phyloP scores from a whole-genome alignment of 257 asterid species.

The Nyctanthes arbortristis region DNA sequence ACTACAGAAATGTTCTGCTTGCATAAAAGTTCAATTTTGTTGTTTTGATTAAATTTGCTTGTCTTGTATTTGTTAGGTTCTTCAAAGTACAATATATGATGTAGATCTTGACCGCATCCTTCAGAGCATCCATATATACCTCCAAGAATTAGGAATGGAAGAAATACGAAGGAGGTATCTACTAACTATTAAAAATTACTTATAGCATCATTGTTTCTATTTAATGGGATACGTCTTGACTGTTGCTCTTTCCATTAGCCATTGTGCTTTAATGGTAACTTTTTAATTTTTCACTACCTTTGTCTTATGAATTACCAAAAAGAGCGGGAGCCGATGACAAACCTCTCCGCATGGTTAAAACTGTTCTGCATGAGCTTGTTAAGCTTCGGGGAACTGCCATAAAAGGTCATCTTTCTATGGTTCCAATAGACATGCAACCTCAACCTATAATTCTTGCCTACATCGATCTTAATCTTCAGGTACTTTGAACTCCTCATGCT shows the following conservation, averaged over 20 bases:
- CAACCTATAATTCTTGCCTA: conserved; percentile 98
- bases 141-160: conserved; percentile 97
- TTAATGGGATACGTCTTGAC: background rate
- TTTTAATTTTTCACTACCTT: conserved; percentile 13
- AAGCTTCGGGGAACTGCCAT: conserved; percentile 99
- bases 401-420: conserved; percentile 97
- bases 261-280: background rate
- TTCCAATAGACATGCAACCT: conserved; percentile 96
- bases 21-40: too few species aligned
- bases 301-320: conserved; percentile 21
- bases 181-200: background rate
- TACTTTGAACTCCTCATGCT: conserved; percentile 26
- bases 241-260: background rate
- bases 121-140: conserved; percentile 92
- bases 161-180: conserved; percentile 89
- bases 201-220: background rate
- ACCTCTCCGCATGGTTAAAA: conserved; percentile 98
- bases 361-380: conserved; percentile 97
- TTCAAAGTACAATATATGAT: conserved; percentile 89
- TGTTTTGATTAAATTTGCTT: too few species aligned
- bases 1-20: background rate
- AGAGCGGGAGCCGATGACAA: conserved; percentile 99
- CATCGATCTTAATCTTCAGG: conserved; percentile 99
- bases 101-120: conserved; percentile 96
- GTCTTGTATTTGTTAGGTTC: conserved; percentile 65